A percentile compares a stretch with the other conserved stretches of the same genome.
phyloP scores from a whole-genome alignment of 306 rosid species.

The Vigna radiata region DNA sequence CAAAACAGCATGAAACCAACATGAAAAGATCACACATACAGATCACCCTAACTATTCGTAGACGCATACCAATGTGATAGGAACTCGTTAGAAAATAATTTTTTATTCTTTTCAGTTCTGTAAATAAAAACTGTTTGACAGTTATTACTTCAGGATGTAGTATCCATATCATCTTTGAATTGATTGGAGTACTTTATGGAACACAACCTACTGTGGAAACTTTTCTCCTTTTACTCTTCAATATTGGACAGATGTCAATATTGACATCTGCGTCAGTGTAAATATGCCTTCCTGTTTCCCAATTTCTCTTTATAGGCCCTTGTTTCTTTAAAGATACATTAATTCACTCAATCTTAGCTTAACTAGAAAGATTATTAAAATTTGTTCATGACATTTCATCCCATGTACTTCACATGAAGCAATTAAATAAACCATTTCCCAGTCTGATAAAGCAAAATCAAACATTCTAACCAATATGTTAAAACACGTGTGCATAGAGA shows the following conservation, averaged over 20 bases:
- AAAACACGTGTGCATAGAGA: background rate
- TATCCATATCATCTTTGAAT: background rate
- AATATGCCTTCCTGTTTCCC: background rate
- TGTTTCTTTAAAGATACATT: too few species aligned
- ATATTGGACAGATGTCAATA: background rate
- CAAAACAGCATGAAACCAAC: slow-evolving; percentile 9
- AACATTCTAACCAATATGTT: background rate
- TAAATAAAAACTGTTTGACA: background rate
- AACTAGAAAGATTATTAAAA: background rate
- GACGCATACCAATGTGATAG: background rate
- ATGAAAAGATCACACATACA: slow-evolving; percentile 9
- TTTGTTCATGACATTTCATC: background rate
- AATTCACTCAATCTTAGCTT: background rate
- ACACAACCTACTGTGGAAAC: background rate
- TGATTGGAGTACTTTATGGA: slow-evolving; percentile 1
- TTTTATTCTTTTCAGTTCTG: slow-evolving; percentile 22
- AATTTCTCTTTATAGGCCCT: background rate
- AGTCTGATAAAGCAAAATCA: background rate
- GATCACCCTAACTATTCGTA: background rate
- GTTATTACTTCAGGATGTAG: background rate
- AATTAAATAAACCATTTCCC: slow-evolving; percentile 17
- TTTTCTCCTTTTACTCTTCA: background rate
- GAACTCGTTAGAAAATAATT: background rate
- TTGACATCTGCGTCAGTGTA: background rate
- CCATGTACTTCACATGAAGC: background rate